Base-by-base conservation (phyloP, 371 early-diverging fungal species). In the Mucor plumbeus region DNA sequence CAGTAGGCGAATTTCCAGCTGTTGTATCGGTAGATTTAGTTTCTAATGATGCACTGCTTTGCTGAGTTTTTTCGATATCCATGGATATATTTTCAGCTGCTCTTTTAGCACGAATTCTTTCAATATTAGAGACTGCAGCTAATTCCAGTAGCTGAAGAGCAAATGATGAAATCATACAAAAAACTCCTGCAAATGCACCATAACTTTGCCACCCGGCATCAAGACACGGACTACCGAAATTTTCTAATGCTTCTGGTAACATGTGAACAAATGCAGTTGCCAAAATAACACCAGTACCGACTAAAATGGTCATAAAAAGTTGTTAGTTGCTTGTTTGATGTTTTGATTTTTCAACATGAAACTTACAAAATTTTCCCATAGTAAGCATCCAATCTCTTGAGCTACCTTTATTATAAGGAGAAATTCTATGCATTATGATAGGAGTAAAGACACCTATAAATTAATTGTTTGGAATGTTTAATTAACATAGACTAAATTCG, bases 201-300 rank as follows among this genome's bases (percentile, higher is more conserved):
- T 77, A 82, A 8, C 66, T 56, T 47, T 68, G 44, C 83, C 83
- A 82, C 35, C 73, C 73, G 3, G 53, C 72, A 15, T 68, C 65
- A 19, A 82, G 63, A 66, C 83, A 82, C n/a, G 75, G 77, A 35
- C 75, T 76, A 31, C 34, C 68, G 47, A 82, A 80, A 34, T 74
- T 75, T 7, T 56, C 60, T 13, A 77, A 61, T 38, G 80, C 80
- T 26, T 76, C 78, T 1, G 83, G 80, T 17, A 82, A 62, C 85
- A 91, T 87, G 74, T 94, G 94, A 66, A 94, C 85, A 58, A 93
- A 90, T 9, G 90, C 92, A 7, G 92, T 92, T 1, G 91, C 86
- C 60, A 93, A 82, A 59, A 94, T 91, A 13, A 94, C 88, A 61
- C 94, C 94, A 3, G 91, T 90, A 61, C 93, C 92, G 65, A 93